Evolutionary conservation across 257 asterid species (phyloP).

Genomic region (Datura wrightii): DNA sequence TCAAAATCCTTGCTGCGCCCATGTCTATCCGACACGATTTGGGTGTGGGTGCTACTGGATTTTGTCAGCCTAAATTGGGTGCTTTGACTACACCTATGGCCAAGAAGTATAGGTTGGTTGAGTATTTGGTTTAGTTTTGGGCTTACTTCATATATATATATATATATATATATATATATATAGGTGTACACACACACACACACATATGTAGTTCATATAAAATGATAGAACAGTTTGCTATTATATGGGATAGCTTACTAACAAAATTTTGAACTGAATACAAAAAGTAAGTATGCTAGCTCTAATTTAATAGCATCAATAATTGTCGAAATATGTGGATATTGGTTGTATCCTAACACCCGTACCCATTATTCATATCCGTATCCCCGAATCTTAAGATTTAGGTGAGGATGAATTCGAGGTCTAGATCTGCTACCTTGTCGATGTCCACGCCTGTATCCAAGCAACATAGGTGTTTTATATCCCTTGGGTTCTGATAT

Average conservation of each 20-base stretch:
- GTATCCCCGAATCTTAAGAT: neutral
- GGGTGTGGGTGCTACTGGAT: neutral
- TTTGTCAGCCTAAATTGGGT: neutral
- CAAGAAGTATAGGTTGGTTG: neutral
- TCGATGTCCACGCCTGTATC: neutral
- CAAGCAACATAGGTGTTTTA: neutral
- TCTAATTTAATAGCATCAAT: neutral
- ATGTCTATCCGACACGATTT: neutral
- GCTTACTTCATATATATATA: neutral
- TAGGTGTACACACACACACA: neutral
- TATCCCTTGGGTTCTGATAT: slow-evolving; percentile 7
- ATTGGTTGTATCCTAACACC: neutral
- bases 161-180: too few species aligned
- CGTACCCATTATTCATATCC: neutral
- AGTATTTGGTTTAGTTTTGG: neutral
- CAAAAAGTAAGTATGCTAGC: neutral
- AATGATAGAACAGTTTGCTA: neutral
- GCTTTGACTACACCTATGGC: slow-evolving; percentile 6
- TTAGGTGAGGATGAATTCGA: neutral
- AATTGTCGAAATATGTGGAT: neutral
- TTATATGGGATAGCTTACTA: neutral
- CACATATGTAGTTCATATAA: neutral
- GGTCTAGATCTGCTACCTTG: neutral
- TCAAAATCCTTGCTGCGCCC: neutral
- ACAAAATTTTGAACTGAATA: neutral